These are phyloP conservation scores for Lactifluus piperatus DNA, from an alignment of 768 basidiomycete species.

Conservation along the genomic window DNA sequence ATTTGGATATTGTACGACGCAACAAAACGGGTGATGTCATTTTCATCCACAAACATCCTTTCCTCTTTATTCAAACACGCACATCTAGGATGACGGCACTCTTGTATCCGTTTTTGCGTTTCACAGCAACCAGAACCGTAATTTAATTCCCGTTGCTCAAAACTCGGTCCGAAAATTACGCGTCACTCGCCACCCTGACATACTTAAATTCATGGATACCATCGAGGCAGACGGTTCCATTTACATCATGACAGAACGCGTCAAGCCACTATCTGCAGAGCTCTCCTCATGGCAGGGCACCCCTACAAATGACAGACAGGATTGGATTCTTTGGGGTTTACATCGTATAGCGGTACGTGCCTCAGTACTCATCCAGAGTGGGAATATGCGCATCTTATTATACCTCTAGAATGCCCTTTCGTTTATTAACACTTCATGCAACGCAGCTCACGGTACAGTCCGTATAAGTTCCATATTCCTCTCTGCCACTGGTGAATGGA, in stretches of 20 bases:
- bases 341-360: slow-evolving; percentile 75
- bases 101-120: slow-evolving; percentile 90
- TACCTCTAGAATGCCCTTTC: slow-evolving; percentile 65
- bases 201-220: slow-evolving; percentile 91
- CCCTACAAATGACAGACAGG: slow-evolving; percentile 58
- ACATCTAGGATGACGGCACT: slow-evolving; percentile 73
- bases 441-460: slow-evolving; percentile 79
- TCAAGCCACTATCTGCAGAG: slow-evolving; percentile 60
- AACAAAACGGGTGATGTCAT: slow-evolving; percentile 62
- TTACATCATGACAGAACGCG: slow-evolving; percentile 92
- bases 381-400: neutral
- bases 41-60: neutral
- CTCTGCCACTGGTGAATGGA: slow-evolving; percentile 94
- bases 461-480: slow-evolving; percentile 75
- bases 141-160: slow-evolving; percentile 65
- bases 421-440: slow-evolving; percentile 80
- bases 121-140: slow-evolving; percentile 57
- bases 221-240: slow-evolving; percentile 82
- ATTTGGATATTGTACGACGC: slow-evolving; percentile 86
- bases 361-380: neutral
- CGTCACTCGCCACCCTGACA: slow-evolving; percentile 89
- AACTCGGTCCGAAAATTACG: slow-evolving; percentile 88
- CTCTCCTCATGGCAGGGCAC: slow-evolving; percentile 57
- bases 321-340: slow-evolving; percentile 91
- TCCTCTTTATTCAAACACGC: slow-evolving; percentile 18